Evolutionary conservation across 352 stramenopile genomes (phyloP), one percentile per base, ranked within the genome.

Genomic region (Discostella stelligera): DNA sequence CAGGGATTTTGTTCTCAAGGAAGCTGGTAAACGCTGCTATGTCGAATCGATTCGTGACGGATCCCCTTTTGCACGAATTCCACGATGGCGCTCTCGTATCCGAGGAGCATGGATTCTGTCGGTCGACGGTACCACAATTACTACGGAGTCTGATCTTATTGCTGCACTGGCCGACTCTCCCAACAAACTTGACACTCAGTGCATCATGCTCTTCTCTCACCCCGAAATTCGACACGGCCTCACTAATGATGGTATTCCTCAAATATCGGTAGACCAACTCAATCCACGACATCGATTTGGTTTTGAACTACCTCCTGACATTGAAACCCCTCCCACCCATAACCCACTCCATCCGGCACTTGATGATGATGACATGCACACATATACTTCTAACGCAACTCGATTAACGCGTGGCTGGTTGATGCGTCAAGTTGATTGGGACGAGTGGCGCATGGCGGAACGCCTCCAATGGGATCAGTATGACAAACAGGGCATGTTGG

Each of bases 401-500:
- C n/a, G n/a, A n/a, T n/a, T n/a, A n/a, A n/a, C n/a, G n/a, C n/a
- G n/a, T n/a, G n/a, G n/a, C n/a, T n/a, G n/a, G n/a, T n/a, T n/a
- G n/a, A n/a, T n/a, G n/a, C n/a, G n/a, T n/a, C n/a, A n/a, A n/a
- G n/a, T n/a, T 8, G 50, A 79, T 18, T 79, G 76, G 76, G 14
- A 44, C 4, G 53, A 73, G 39, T 80, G 64, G 58, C 49, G 64
- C 5, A 20, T 66, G 1, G 52, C 56, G 1, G 69, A 79, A 69
- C 69, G 30, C 11, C 70, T 56, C 18, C 69, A 79, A 54, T 44
- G 79, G 10, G 59, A 79, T 23, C 18, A 66, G 0, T 79, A 79
- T 18, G 20, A 79, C 7, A 23, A 41, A n/a, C 64, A 79, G 59
- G 37, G 52, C 13, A 83, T 79, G 69, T 79, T 83, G 71, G 69